phyloP scores from a whole-genome alignment of 1,284 basidiomycete species.

The Microbotryum silenes-acaulis region DNA sequence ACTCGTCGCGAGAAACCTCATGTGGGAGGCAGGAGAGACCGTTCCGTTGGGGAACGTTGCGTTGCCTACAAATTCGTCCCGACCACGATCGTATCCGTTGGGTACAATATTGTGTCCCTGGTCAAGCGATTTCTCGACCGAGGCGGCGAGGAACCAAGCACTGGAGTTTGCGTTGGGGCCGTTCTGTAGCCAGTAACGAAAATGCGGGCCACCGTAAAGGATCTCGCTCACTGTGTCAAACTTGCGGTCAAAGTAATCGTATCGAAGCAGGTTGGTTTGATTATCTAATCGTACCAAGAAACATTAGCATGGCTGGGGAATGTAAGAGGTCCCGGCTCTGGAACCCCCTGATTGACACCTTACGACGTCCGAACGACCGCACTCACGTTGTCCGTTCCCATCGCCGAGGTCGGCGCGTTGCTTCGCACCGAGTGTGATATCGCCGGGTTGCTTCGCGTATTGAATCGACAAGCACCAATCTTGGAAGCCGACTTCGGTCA shows the following conservation, averaged over 20 bases:
- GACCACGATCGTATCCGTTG: slow-evolving; percentile 48
- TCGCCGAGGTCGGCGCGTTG: slow-evolving; percentile 80
- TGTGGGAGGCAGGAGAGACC: slow-evolving; percentile 58
- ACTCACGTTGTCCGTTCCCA: slow-evolving; percentile 59
- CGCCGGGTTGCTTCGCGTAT: slow-evolving; percentile 45
- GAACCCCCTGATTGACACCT: no score
- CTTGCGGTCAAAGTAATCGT: slow-evolving; percentile 63
- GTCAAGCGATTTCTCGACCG: slow-evolving; percentile 31
- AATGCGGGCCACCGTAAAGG: slow-evolving; percentile 78
- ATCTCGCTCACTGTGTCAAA: slow-evolving; percentile 77
- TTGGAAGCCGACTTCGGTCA: slow-evolving; percentile 51
- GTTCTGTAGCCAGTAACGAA: slow-evolving; percentile 67
- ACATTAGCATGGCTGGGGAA: neutral
- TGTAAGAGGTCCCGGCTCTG: no score
- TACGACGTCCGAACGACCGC: no score
- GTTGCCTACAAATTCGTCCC: slow-evolving; percentile 76
- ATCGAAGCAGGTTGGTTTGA: slow-evolving; percentile 68
- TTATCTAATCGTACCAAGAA: slow-evolving; percentile 48
- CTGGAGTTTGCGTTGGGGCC: slow-evolving; percentile 55
- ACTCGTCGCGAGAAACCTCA: slow-evolving; percentile 38
- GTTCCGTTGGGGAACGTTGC: slow-evolving; percentile 52
- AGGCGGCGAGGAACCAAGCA: slow-evolving; percentile 69
- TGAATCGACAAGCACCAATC: slow-evolving; percentile 33
- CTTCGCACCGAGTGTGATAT: slow-evolving; percentile 63
- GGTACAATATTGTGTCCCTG: slow-evolving; percentile 50